These are phyloP conservation scores for Acacia confusa DNA, from an alignment of 306 rosid species.

Conservation along the genomic window DNA sequence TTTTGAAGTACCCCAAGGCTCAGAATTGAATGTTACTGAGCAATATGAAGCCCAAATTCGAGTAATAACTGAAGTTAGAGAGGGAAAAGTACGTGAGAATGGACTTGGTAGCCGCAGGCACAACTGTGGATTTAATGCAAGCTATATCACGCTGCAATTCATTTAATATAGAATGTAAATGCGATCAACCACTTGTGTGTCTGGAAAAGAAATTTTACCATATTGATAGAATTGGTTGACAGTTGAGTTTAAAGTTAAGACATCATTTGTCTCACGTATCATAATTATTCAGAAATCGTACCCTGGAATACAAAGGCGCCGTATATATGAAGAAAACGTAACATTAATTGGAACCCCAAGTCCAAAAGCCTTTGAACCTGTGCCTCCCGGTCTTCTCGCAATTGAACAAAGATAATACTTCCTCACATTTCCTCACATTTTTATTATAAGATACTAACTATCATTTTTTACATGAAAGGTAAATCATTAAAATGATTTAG, in stretches of 20 bases:
- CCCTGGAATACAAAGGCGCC: no score
- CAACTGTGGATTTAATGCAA: constrained; percentile 32
- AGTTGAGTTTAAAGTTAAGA: constrained; percentile 30
- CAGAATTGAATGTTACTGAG: neutral
- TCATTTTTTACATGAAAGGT: no score
- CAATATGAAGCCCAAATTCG: neutral
- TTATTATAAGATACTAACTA: no score
- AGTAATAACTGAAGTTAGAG: neutral
- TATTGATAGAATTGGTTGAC: constrained; percentile 36
- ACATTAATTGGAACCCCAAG: no score
- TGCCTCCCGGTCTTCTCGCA: no score
- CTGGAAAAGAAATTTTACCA: neutral
- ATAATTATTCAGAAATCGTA: neutral
- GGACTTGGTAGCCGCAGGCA: constrained; percentile 24
- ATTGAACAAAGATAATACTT: no score
- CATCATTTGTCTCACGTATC: neutral
- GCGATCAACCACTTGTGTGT: constrained; percentile 28
- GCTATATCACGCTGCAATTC: constrained; percentile 25
- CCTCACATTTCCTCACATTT: no score
- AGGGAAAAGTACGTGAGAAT: constrained; percentile 16
- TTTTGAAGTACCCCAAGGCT: neutral
- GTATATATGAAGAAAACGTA: no score
- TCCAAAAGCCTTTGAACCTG: no score
- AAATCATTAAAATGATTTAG: no score
- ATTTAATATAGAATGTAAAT: constrained; percentile 36